These are phyloP conservation scores for Porodaedalea pini DNA, from an alignment of 1,284 basidiomycete genomes.

Conservation along the genomic window DNA sequence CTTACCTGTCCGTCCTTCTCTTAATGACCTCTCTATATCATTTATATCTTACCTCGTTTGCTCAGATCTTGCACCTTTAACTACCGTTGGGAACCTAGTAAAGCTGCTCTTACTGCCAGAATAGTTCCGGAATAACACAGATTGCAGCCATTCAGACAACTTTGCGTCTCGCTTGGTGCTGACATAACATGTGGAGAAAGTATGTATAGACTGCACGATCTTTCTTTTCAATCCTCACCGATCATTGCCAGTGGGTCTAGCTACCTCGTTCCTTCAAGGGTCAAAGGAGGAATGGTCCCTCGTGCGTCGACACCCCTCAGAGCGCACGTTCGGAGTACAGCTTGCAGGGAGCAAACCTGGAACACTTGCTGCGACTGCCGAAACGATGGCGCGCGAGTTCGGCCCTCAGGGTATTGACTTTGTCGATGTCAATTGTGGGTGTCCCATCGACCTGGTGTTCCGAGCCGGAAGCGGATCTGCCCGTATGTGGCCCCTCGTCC, in stretches of 20 bases:
- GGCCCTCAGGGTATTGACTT: constrained; percentile 70
- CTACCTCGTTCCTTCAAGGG: constrained; percentile 76
- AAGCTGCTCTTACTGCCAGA: constrained; percentile 27
- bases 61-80: constrained; percentile 87
- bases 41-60: constrained; percentile 4
- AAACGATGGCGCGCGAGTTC: constrained; percentile 73
- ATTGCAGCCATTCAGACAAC: constrained; percentile 81
- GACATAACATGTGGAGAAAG: constrained; percentile 97
- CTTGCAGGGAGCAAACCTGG: constrained; percentile 76
- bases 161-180: constrained; percentile 84
- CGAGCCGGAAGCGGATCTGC: constrained; percentile 89
- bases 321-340: constrained; percentile 90
- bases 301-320: constrained; percentile 82
- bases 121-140: neutral
- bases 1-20: constrained; percentile 67
- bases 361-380: constrained; percentile 78
- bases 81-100: constrained; percentile 93
- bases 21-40: neutral
- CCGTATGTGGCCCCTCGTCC: constrained; percentile 42
- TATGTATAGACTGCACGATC: constrained; percentile 30
- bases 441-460: constrained; percentile 96
- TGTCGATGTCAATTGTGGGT: constrained; percentile 94
- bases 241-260: constrained; percentile 65
- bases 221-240: constrained; percentile 11
- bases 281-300: constrained; percentile 92